These are phyloP conservation scores for Pleurotus tuoliensis DNA, from an alignment of 768 basidiomycete species.

Conservation along the genomic window DNA sequence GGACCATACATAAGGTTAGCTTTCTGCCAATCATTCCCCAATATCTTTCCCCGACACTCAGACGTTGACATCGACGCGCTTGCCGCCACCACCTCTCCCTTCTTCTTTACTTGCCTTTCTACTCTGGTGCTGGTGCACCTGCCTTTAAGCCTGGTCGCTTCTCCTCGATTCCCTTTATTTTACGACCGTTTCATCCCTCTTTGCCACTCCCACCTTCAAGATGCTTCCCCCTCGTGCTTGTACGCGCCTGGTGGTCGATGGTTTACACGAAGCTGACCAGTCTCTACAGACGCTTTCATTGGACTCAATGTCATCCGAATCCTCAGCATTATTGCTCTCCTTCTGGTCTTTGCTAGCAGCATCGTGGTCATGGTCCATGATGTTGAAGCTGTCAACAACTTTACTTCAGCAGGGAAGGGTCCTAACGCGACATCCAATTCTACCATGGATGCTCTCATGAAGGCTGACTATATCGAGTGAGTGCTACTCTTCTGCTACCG, in stretches of 20 bases:
- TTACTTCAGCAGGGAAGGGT: conserved; percentile 37
- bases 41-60: background rate
- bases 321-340: conserved; percentile 72
- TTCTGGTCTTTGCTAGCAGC: conserved; percentile 78
- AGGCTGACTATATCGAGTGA: conserved; percentile 82
- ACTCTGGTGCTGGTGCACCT: conserved; percentile 11
- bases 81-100: background rate
- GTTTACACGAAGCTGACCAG: background rate
- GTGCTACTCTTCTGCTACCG: conserved; percentile 16
- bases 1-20: conserved; percentile 1
- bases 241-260: background rate
- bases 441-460: conserved; percentile 27
- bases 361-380: conserved; percentile 73
- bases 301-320: conserved; percentile 74
- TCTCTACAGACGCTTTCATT: conserved; percentile 48
- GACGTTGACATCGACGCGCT: background rate
- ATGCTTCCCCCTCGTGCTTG: conserved; percentile 13
- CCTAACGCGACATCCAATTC: conserved; percentile 27
- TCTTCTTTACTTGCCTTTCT: background rate
- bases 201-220: background rate
- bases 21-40: background rate
- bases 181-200: background rate
- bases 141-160: conserved; percentile 4
- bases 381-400: conserved; percentile 69
- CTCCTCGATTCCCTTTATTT: background rate